These are phyloP conservation scores for Hapsidospora chrysogenum DNA, from an alignment of 495 filamentous ascomycete genomes.

Conservation along the genomic window DNA sequence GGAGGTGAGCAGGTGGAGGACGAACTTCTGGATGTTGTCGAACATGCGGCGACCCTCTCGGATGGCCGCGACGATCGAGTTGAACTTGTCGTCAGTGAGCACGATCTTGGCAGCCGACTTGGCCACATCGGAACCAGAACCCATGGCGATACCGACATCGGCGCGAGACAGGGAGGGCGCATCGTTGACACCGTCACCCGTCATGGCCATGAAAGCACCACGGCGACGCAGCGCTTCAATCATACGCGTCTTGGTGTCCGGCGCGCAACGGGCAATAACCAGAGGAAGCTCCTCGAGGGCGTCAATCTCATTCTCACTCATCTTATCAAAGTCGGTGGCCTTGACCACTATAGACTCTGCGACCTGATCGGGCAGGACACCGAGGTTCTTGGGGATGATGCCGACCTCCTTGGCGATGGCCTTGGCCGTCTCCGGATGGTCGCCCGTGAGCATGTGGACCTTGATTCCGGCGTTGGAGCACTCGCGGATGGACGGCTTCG, in stretches of 20 bases:
- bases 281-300: slow-evolving; percentile 39
- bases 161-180: slow-evolving; percentile 61
- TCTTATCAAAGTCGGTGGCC: slow-evolving; percentile 44
- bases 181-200: slow-evolving; percentile 74
- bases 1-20: slow-evolving; percentile 53
- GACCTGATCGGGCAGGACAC: slow-evolving; percentile 31
- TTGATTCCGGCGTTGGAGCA: slow-evolving; percentile 56
- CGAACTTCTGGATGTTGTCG: slow-evolving; percentile 72
- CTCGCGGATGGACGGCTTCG: slow-evolving; percentile 42
- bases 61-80: slow-evolving; percentile 57
- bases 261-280: slow-evolving; percentile 49
- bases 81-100: slow-evolving; percentile 79
- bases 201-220: slow-evolving; percentile 42
- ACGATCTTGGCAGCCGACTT: slow-evolving; percentile 81
- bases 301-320: slow-evolving; percentile 43
- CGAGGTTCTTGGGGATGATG: slow-evolving; percentile 45
- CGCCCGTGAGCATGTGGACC: slow-evolving; percentile 71
- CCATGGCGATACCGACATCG: slow-evolving; percentile 80
- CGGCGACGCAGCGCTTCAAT: slow-evolving; percentile 52
- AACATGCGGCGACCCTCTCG: slow-evolving; percentile 59
- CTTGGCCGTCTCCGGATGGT: slow-evolving; percentile 58
- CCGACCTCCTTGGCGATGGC: slow-evolving; percentile 64
- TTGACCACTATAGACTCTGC: slow-evolving; percentile 42
- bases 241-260: slow-evolving; percentile 51
- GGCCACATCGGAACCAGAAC: slow-evolving; percentile 76